Percentiles rank a stretch among this genome's conserved stretches.
These are phyloP conservation scores for barley (Hordeum vulgare) DNA, from an alignment of 176 grass and related monocot genomes.

Conservation along the genomic window DNA sequence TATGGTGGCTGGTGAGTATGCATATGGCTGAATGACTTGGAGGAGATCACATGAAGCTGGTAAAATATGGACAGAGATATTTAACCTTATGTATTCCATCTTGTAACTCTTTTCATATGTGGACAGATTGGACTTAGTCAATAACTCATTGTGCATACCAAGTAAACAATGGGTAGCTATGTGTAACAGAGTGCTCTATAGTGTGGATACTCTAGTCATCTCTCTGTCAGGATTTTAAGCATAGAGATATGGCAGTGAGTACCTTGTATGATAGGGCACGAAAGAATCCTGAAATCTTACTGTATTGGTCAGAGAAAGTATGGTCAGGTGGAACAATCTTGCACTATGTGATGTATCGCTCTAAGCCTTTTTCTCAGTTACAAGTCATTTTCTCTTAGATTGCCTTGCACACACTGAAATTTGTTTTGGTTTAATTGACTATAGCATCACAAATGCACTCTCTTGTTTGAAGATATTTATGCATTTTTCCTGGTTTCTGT, in stretches of 20 bases:
- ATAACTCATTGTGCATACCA: conserved; percentile 3
- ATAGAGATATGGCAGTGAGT: background rate
- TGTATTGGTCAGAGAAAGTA: background rate
- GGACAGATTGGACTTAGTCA: background rate
- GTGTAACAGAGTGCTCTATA: background rate
- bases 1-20: background rate
- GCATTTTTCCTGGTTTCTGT: conserved; percentile 25
- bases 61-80: background rate
- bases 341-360: background rate
- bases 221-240: background rate
- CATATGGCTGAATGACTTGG: background rate
- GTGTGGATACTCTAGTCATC: background rate
- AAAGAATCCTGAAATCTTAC: background rate
- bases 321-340: background rate
- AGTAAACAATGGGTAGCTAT: background rate
- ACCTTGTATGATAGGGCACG: background rate
- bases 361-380: background rate
- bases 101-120: background rate
- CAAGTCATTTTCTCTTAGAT: background rate
- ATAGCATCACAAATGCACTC: background rate
- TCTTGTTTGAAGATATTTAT: conserved; percentile 22
- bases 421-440: background rate
- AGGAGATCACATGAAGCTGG: background rate
- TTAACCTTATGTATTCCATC: background rate
- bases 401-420: background rate